A percentile compares a stretch with the other conserved stretches of the same genome.
Evolutionary conservation across 1,284 basidiomycete species (phyloP).

Genomic region (Mixia osmundae): DNA sequence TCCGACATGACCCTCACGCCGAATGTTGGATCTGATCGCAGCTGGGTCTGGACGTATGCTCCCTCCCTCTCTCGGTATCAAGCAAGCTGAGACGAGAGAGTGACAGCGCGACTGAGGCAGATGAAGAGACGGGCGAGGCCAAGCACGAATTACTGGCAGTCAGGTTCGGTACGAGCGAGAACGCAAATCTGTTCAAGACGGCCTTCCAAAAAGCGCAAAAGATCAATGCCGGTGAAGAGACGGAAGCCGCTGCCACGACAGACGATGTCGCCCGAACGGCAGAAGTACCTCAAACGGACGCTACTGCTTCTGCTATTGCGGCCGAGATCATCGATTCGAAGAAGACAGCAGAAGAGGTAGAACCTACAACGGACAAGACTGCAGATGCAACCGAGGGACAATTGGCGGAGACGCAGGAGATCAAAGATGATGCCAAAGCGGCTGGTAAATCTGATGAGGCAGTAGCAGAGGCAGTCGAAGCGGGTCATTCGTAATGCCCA

Average conservation of each 20-base stretch:
- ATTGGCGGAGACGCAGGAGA: conserved; percentile 16
- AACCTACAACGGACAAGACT: conserved; percentile 19
- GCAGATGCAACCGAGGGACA: conserved; percentile 12
- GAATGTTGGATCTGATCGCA: conserved; percentile 96
- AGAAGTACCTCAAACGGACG: conserved; percentile 6
- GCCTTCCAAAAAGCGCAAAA: conserved; percentile 65
- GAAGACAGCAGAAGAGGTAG: conserved; percentile 20
- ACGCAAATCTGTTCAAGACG: conserved; percentile 64
- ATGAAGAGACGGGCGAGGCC: conserved; percentile 72
- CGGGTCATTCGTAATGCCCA: too few relatives aligned
- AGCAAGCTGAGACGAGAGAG: not conserved
- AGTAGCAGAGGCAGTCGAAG: too few relatives aligned
- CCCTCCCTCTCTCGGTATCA: not conserved
- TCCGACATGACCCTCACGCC: conserved; percentile 84
- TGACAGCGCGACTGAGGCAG: conserved; percentile 59
- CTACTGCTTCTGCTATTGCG: conserved; percentile 14
- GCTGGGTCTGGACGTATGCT: conserved; percentile 67
- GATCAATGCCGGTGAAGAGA: conserved; percentile 33
- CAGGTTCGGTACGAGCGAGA: conserved; percentile 90
- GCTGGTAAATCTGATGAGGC: too few relatives aligned
- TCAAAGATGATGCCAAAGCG: conserved; percentile 15
- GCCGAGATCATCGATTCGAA: too few relatives aligned
- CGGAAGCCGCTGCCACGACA: conserved; percentile 17
- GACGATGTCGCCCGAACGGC: conserved; percentile 10
- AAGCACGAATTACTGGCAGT: conserved; percentile 89